Percentiles rank a stretch among this genome's conserved stretches.
phyloP scores from a whole-genome alignment of 306 rosid species.

The Boehmeria nivea region DNA sequence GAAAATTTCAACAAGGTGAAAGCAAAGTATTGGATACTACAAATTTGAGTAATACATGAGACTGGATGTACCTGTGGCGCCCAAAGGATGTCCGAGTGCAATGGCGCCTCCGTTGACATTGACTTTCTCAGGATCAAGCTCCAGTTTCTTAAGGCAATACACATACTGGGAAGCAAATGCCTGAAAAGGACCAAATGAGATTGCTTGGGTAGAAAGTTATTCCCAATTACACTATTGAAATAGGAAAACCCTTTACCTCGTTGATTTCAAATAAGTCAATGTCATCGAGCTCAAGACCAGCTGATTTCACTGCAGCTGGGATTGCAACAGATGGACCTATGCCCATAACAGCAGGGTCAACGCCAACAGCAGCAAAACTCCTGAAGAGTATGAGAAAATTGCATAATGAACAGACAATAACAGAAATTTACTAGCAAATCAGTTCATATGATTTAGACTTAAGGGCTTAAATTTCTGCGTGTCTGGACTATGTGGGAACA shows the following conservation, averaged over 20 bases:
- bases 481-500: too few relatives aligned
- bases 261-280: constrained; percentile 75
- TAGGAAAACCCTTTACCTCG: constrained; percentile 44
- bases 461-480: too few relatives aligned
- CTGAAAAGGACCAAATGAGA: constrained; percentile 30
- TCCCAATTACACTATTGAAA: too few relatives aligned
- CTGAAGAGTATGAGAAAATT: constrained; percentile 47
- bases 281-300: constrained; percentile 70
- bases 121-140: constrained; percentile 62
- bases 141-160: constrained; percentile 74
- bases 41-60: background rate
- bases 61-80: constrained; percentile 60
- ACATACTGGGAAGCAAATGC: constrained; percentile 95
- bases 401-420: background rate
- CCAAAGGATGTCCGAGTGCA: constrained; percentile 95
- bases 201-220: constrained; percentile 8
- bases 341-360: constrained; percentile 93
- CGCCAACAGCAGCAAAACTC: constrained; percentile 91
- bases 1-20: too few relatives aligned
- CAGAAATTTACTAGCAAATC: background rate
- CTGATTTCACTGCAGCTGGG: constrained; percentile 87
- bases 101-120: constrained; percentile 93
- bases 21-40: too few relatives aligned
- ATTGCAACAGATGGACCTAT: constrained; percentile 90
- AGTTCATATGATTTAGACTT: background rate